Evolutionary conservation across 2,329 filamentous ascomycete species (phyloP).

Genomic region (Lachnellula subtilissima): DNA sequence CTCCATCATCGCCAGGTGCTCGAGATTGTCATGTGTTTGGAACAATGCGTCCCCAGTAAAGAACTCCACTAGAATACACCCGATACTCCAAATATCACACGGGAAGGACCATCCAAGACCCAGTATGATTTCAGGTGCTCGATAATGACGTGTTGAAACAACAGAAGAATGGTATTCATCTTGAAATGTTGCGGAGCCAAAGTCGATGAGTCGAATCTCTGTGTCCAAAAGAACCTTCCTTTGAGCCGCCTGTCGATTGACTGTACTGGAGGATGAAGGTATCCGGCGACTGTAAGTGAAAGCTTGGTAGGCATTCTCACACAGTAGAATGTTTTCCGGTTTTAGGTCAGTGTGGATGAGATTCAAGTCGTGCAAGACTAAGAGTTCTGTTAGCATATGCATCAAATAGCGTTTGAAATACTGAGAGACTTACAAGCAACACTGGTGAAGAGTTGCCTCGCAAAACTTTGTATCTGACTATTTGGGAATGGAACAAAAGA

Average conservation of each 20-base stretch:
- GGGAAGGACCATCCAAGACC: constrained; percentile 67
- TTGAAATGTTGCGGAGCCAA: constrained; percentile 67
- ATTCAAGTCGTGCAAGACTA: constrained; percentile 93
- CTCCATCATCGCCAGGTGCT: constrained; percentile 74
- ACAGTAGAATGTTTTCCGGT: constrained; percentile 65
- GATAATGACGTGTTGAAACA: constrained; percentile 65
- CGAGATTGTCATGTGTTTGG: constrained; percentile 68
- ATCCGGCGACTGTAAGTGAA: constrained; percentile 68
- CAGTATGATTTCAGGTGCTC: constrained; percentile 66
- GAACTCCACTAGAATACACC: constrained; percentile 68
- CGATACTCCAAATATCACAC: constrained; percentile 71
- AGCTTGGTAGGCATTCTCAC: constrained; percentile 60
- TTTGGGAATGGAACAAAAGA: constrained; percentile 95
- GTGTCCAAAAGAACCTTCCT: constrained; percentile 62
- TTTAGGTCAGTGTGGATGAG: constrained; percentile 86
- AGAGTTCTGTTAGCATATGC: constrained; percentile 26
- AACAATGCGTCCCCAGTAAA: constrained; percentile 68
- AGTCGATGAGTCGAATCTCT: constrained; percentile 66
- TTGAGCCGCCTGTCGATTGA: constrained; percentile 57
- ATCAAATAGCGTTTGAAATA: not conserved
- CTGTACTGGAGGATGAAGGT: constrained; percentile 59
- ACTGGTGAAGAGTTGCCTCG: constrained; percentile 92
- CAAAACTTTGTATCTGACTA: constrained; percentile 97
- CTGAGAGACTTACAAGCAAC: constrained; percentile 74
- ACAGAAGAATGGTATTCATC: constrained; percentile 70